These are phyloP conservation scores for Pyrenophora teres DNA, from an alignment of 2,329 filamentous ascomycete species.

Conservation along the genomic window DNA sequence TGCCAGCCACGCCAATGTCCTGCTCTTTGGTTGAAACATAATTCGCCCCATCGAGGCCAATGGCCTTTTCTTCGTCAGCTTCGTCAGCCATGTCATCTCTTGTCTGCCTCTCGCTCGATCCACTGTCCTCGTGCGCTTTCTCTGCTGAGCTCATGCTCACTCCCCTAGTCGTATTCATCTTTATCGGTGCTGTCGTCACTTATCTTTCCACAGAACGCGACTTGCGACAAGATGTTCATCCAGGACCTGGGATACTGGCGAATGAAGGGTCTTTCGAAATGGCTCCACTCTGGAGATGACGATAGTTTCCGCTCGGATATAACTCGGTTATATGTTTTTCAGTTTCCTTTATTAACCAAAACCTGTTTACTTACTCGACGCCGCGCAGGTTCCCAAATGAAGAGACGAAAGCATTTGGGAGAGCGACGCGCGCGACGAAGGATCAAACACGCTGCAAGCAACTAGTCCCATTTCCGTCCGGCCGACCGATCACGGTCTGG, in stretches of 20 bases:
- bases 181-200: not conserved
- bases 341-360: conserved; percentile 14
- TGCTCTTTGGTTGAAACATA: not conserved
- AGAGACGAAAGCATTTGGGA: not conserved
- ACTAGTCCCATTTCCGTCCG: no score
- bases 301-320: conserved; percentile 17
- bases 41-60: conserved; percentile 13
- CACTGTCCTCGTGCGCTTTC: conserved; percentile 12
- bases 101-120: conserved; percentile 22
- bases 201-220: no score
- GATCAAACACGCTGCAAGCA: no score
- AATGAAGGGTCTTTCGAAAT: conserved; percentile 5
- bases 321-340: conserved; percentile 12
- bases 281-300: not conserved
- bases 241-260: not conserved
- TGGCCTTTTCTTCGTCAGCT: conserved; percentile 20
- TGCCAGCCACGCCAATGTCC: not conserved
- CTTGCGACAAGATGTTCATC: no score
- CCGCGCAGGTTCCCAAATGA: not conserved
- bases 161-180: not conserved
- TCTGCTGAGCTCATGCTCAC: conserved; percentile 11
- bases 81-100: conserved; percentile 6
- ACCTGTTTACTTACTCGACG: not conserved
- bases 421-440: not conserved
- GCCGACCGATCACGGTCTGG: not conserved